Base-by-base conservation (phyloP, 2,329 filamentous ascomycete genomes). In the Blastomyces gilchristii region DNA sequence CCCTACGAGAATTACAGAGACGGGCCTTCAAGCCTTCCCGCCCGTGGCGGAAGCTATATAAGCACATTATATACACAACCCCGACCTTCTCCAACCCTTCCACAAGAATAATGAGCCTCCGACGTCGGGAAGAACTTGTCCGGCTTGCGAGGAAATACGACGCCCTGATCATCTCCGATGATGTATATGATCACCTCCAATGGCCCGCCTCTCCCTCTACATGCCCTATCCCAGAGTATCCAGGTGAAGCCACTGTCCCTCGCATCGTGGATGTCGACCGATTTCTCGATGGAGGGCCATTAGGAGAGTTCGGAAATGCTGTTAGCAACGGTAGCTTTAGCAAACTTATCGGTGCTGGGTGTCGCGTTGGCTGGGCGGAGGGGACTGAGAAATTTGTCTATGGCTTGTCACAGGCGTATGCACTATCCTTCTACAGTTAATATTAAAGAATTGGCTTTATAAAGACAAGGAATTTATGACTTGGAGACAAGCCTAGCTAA, bases 101-200 rank as follows among this genome's bases (percentile, higher is more conserved):
- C 0, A 90, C 88, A 39, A 88, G 87, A 71, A 91, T 90, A 2
- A 93, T 95, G 86, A 85, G 87, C 16, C 74, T 91, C 3, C 72
- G 76, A 22, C 83, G 88, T 37, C 83, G 94, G 3, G 77, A 86
- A 66, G 79, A 79, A 12, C 81, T 97, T 3, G 85, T 97, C 31
- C 78, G 79, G n/a, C 76, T 97, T 7, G 93, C 93, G 0, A 83
- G 93, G 63, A 80, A 86, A 64, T 85, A 88, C 72, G 87, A 97
- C 73, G 90, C 90, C 7, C 81, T 97, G n/a, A 76, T 97, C 62
- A 81, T 97, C 37, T 85, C 85, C 58, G 93, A 97, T 76, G 94
- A 99, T 73, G 91, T 97, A 11, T 99, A 99, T 72, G 93, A 97
- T 73, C 88, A 93, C 67, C 80, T 97, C 5, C 89, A 92, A 72